Evolutionary conservation across 2,329 filamentous ascomycete species (phyloP).

Genomic region (Fusarium ramigenum): DNA sequence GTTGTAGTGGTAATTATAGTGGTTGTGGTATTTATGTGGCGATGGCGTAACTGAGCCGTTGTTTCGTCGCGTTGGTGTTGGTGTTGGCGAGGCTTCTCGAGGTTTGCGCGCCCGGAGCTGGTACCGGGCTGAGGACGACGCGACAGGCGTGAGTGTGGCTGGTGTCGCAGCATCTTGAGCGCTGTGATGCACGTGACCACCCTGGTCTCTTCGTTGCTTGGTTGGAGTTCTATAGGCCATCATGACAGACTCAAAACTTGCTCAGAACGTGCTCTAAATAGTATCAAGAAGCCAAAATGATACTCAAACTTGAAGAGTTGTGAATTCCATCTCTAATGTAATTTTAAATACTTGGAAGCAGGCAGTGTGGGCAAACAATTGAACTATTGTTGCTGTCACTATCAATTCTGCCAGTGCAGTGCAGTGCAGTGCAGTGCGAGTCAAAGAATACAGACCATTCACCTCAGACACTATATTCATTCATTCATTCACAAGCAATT

Average conservation of each 20-base stretch:
- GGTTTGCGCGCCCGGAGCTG: slow-evolving; percentile 40
- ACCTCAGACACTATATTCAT: background rate
- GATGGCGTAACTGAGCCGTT: slow-evolving; percentile 21
- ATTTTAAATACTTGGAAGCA: background rate
- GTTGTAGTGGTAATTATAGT: slow-evolving; percentile 1
- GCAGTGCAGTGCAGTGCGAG: background rate
- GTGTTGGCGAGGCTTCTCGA: slow-evolving; percentile 32
- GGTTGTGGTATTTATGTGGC: slow-evolving; percentile 7
- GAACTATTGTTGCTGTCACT: background rate
- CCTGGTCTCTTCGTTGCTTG: background rate
- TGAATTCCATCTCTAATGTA: accelerated
- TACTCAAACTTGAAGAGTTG: background rate
- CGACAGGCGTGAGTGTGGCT: slow-evolving; percentile 34
- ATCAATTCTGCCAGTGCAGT: background rate
- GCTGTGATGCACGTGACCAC: slow-evolving; percentile 28
- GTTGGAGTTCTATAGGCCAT: slow-evolving; percentile 4
- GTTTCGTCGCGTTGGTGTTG: slow-evolving; percentile 35
- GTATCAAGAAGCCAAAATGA: background rate
- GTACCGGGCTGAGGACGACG: slow-evolving; percentile 35
- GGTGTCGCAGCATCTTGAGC: slow-evolving; percentile 3
- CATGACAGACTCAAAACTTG: background rate
- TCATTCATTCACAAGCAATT: background rate
- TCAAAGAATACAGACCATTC: background rate
- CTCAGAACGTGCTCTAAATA: background rate
- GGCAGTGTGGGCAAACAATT: background rate